phyloP scores from a whole-genome alignment of 2,329 filamentous ascomycete genomes.

The Sporothrix globosa region DNA sequence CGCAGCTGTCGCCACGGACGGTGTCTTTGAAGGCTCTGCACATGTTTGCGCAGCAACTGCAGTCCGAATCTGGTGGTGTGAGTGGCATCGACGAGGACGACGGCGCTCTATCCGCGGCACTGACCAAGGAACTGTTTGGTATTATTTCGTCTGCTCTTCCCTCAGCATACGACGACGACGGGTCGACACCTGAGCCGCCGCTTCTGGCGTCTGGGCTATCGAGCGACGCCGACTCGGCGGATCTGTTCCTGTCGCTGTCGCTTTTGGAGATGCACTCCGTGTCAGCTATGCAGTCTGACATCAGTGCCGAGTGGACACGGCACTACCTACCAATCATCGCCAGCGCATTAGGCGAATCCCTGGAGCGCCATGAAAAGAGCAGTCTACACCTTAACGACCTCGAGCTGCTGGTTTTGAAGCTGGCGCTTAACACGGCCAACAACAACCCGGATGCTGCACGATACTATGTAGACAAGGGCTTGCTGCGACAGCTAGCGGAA shows the following conservation, averaged over 20 bases:
- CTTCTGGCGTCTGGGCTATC: constrained; percentile 40
- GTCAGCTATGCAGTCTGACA: constrained; percentile 50
- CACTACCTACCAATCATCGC: constrained; percentile 58
- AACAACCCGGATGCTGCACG: constrained; percentile 71
- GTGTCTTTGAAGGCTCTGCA: constrained; percentile 68
- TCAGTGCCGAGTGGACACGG: constrained; percentile 51
- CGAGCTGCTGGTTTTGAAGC: constrained; percentile 61
- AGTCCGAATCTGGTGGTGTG: constrained; percentile 50
- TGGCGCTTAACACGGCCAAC: constrained; percentile 86
- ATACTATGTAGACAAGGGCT: constrained; percentile 64
- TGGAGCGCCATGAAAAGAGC: constrained; percentile 39
- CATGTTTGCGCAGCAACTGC: constrained; percentile 56
- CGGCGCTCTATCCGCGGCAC: constrained; percentile 53
- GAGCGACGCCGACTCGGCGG: constrained; percentile 42
- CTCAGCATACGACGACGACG: constrained; percentile 42
- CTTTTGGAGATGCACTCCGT: constrained; percentile 60
- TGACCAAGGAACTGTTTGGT: constrained; percentile 54
- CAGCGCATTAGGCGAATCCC: constrained; percentile 49
- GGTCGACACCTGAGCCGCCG: constrained; percentile 2
- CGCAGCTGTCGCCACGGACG: constrained; percentile 61
- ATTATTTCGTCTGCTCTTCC: constrained; percentile 46
- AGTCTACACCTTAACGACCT: constrained; percentile 44
- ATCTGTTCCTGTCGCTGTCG: constrained; percentile 52
- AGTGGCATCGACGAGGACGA: constrained; percentile 38
- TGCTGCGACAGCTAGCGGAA: constrained; percentile 54